phyloP scores from a whole-genome alignment of 768 basidiomycete species.

The Chlorophyllum brunneum region DNA sequence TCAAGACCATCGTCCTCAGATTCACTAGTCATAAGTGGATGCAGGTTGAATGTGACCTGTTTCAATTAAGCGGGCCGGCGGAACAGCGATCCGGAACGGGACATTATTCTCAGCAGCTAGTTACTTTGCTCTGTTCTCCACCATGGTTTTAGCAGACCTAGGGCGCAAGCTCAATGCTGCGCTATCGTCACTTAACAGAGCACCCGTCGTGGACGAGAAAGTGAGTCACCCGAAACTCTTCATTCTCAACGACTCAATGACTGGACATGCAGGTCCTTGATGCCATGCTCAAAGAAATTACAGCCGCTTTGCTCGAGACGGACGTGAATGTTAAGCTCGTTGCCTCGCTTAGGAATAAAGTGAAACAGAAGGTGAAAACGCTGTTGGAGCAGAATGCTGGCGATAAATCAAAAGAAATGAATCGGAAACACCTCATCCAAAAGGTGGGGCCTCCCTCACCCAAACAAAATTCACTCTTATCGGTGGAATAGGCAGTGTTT shows the following conservation, averaged over 20 bases:
- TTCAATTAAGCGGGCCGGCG: background rate
- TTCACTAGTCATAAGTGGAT: slow-evolving; percentile 45
- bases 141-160: slow-evolving; percentile 95
- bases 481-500: slow-evolving; percentile 71
- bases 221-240: slow-evolving; percentile 34
- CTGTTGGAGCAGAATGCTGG: slow-evolving; percentile 58
- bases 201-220: slow-evolving; percentile 89
- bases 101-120: slow-evolving; percentile 5
- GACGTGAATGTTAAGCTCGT: slow-evolving; percentile 99
- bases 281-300: slow-evolving; percentile 91
- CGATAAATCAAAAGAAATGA: slow-evolving; percentile 76
- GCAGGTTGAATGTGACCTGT: slow-evolving; percentile 18
- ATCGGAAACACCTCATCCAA: slow-evolving; percentile 85
- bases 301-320: slow-evolving; percentile 88
- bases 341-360: slow-evolving; percentile 78
- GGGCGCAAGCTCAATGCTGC: slow-evolving; percentile 93
- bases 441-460: slow-evolving; percentile 52
- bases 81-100: slow-evolving; percentile 6
- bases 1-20: slow-evolving; percentile 64
- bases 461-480: background rate
- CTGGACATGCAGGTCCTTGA: slow-evolving; percentile 72
- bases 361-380: slow-evolving; percentile 87
- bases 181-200: slow-evolving; percentile 82
- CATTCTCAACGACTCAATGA: slow-evolving; percentile 1
- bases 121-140: slow-evolving; percentile 11